Evolutionary conservation across 495 filamentous ascomycete genomes (phyloP).

Genomic region (Aspergillus bridgeri): DNA sequence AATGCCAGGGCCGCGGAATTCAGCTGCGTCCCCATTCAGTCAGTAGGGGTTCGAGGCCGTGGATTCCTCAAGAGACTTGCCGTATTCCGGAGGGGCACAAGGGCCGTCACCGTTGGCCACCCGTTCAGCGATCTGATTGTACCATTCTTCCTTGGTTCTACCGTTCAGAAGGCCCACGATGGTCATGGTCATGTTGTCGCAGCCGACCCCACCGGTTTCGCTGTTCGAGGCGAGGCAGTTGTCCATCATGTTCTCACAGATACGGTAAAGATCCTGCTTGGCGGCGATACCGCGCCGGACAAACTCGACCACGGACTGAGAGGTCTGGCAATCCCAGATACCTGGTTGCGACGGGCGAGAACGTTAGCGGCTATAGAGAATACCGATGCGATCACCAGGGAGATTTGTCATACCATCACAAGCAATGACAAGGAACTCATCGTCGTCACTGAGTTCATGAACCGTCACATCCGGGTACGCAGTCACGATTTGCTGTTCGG

Average conservation of each 20-base stretch:
- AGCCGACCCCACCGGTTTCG: slow-evolving; percentile 95
- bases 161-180: slow-evolving; percentile 85
- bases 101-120: slow-evolving; percentile 97
- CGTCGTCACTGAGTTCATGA: slow-evolving; percentile 86
- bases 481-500: slow-evolving; percentile 96
- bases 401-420: slow-evolving; percentile 75
- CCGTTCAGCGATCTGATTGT: slow-evolving; percentile 87
- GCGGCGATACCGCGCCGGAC: slow-evolving; percentile 92
- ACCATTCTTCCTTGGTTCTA: slow-evolving; percentile 95
- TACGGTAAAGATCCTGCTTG: slow-evolving; percentile 86
- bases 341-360: slow-evolving; percentile 49
- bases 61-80: slow-evolving; percentile 65
- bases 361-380: not conserved
- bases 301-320: slow-evolving; percentile 94
- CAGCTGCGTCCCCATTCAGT: slow-evolving; percentile 64
- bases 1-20: slow-evolving; percentile 81
- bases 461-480: slow-evolving; percentile 90
- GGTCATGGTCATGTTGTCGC: slow-evolving; percentile 99
- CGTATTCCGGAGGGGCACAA: slow-evolving; percentile 98
- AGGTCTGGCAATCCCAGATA: slow-evolving; percentile 99
- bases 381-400: not conserved
- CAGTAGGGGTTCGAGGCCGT: slow-evolving; percentile 47
- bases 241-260: slow-evolving; percentile 99
- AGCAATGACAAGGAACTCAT: slow-evolving; percentile 95
- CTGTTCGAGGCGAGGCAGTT: slow-evolving; percentile 96